Conservation (phyloP, 2,329 filamentous ascomycete genomes). For the Ophiognomonia clavigignenti-juglandacearum region DNA sequence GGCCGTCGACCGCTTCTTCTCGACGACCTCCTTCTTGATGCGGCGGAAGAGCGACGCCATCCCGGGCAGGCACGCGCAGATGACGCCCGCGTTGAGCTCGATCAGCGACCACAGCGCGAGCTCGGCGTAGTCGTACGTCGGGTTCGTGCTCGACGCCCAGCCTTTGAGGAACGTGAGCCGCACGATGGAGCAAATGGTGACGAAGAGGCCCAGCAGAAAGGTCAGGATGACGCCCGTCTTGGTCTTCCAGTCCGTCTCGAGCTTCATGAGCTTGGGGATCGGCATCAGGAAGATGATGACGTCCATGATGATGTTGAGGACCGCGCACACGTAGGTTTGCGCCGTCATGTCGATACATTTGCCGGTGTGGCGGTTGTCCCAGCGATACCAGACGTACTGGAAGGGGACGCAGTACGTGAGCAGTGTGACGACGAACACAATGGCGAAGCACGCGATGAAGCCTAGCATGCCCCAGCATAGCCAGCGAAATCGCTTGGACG, state of each 20-base stretch:
- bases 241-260: conserved; percentile 24
- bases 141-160: conserved; percentile 30
- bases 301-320: conserved; percentile 30
- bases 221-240: conserved; percentile 28
- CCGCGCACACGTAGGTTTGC: conserved; percentile 26
- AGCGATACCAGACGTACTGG: conserved; percentile 17
- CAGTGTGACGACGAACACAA: conserved; percentile 18
- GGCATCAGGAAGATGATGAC: conserved; percentile 29
- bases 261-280: conserved; percentile 26
- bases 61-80: conserved; percentile 36
- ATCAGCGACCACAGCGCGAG: conserved; percentile 38
- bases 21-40: conserved; percentile 16
- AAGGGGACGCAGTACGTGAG: conserved; percentile 19
- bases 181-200: conserved; percentile 30
- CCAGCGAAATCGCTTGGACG: conserved; percentile 23
- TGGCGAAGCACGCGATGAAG: conserved; percentile 16
- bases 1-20: conserved; percentile 15
- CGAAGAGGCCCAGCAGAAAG: conserved; percentile 33
- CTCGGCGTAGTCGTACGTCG: conserved; percentile 37
- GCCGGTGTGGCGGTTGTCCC: conserved; percentile 17
- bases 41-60: conserved; percentile 27
- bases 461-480: conserved; percentile 12
- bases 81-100: conserved; percentile 36
- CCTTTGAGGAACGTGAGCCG: conserved; percentile 29
- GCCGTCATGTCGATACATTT: conserved; percentile 29